phyloP scores from a whole-genome alignment of 2,329 filamentous ascomycete genomes.

The Stromatinia cepivora region DNA sequence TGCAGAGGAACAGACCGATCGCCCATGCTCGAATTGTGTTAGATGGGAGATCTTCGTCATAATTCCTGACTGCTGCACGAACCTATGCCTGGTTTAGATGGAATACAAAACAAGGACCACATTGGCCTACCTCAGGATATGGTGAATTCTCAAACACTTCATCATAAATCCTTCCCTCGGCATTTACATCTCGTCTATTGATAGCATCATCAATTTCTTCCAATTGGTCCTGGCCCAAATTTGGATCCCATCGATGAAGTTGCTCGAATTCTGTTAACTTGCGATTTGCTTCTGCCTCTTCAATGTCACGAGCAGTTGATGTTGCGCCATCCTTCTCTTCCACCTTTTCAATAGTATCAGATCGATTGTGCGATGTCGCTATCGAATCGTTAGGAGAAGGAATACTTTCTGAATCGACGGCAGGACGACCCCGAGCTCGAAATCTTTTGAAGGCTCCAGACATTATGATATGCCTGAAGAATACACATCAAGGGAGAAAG shows the following conservation, averaged over 20 bases:
- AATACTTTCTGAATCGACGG: neutral
- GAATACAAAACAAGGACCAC: neutral
- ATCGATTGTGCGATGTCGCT: neutral
- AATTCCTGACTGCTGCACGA: constrained; percentile 37
- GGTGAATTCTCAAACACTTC: constrained; percentile 31
- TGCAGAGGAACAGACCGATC: constrained; percentile 42
- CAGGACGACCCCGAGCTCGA: neutral
- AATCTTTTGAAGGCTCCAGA: constrained; percentile 4
- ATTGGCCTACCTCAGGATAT: constrained; percentile 24
- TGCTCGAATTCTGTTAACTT: constrained; percentile 26
- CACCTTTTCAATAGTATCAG: neutral
- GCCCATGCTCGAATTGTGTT: constrained; percentile 66
- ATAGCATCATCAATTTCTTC: constrained; percentile 29
- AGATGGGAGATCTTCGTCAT: constrained; percentile 63
- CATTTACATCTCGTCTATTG: constrained; percentile 24
- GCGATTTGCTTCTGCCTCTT: constrained; percentile 28
- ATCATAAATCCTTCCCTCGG: constrained; percentile 24
- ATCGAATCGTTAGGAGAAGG: neutral
- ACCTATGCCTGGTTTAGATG: constrained; percentile 21
- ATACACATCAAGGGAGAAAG: neutral
- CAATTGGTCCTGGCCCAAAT: constrained; percentile 26
- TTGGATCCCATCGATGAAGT: constrained; percentile 30
- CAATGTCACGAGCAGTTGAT: constrained; percentile 21
- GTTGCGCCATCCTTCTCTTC: constrained; percentile 20
- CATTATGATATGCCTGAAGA: neutral